phyloP scores from a whole-genome alignment of 106 monocot genomes.

The Acorus gramineus region DNA sequence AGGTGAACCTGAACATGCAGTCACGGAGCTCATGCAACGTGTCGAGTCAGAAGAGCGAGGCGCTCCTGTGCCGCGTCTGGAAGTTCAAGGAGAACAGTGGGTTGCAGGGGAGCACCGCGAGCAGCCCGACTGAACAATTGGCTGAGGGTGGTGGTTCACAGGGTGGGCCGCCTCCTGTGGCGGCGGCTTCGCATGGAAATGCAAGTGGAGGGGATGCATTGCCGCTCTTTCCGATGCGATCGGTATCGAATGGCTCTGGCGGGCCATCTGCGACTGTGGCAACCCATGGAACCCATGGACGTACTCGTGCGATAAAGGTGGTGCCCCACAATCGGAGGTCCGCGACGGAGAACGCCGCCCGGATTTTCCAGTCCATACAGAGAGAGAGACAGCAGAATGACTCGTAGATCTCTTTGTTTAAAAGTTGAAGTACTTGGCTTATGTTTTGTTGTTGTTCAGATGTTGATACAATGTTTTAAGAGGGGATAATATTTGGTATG shows the following conservation, averaged over 20 bases:
- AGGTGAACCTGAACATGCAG: neutral
- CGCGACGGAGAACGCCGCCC: constrained; percentile 70
- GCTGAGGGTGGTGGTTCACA: no score
- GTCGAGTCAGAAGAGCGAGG: constrained; percentile 30
- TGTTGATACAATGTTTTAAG: no score
- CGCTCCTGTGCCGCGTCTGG: constrained; percentile 16
- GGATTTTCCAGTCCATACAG: constrained; percentile 86
- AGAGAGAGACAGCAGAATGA: constrained; percentile 56
- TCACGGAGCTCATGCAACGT: constrained; percentile 52
- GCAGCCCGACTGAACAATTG: constrained; percentile 36
- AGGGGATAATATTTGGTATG: no score
- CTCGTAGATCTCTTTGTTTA: neutral
- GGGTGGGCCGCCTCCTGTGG: no score
- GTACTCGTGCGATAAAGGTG: constrained; percentile 61
- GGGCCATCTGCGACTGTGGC: constrained; percentile 3
- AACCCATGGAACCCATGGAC: constrained; percentile 8
- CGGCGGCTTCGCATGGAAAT: neutral
- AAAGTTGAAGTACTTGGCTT: no score
- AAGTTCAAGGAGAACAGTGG: constrained; percentile 36
- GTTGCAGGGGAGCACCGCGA: constrained; percentile 58
- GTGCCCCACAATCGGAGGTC: constrained; percentile 65
- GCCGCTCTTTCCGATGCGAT: constrained; percentile 23
- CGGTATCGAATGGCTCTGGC: constrained; percentile 2
- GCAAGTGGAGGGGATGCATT: constrained; percentile 16
- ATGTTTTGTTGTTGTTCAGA: no score